Evolutionary conservation across 768 basidiomycete species (phyloP).

Genomic region (Tulasnella sp.): DNA sequence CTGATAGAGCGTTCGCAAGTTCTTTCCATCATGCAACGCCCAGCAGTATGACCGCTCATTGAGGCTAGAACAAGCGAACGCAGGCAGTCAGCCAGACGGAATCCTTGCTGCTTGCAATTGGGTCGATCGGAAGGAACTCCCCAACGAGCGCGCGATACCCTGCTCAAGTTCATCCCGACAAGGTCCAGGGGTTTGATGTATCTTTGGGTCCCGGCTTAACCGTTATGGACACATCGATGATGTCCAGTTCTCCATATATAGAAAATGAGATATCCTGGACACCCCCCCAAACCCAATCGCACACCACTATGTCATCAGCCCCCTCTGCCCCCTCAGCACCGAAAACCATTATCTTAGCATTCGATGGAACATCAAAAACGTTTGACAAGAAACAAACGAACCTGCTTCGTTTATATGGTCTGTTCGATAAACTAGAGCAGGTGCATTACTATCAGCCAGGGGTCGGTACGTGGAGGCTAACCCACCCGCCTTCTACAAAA

Average conservation of each 20-base stretch:
- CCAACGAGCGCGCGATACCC: too few relatives aligned
- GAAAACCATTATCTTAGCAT: background rate
- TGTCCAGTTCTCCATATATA: too few relatives aligned
- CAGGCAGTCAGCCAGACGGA: too few relatives aligned
- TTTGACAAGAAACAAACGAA: background rate
- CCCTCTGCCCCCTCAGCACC: background rate
- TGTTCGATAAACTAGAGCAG: background rate
- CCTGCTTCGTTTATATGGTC: background rate
- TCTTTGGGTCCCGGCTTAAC: background rate
- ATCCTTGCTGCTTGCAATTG: too few relatives aligned
- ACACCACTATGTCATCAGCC: background rate
- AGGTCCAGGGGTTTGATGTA: background rate
- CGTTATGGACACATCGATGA: too few relatives aligned
- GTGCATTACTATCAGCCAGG: background rate
- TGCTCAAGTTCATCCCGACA: background rate
- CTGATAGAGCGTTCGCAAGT: too few relatives aligned
- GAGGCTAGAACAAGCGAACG: too few relatives aligned
- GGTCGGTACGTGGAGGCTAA: background rate
- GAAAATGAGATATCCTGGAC: too few relatives aligned
- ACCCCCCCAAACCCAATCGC: background rate
- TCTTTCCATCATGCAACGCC: too few relatives aligned
- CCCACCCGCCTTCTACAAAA: background rate
- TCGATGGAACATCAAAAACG: background rate
- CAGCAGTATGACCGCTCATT: too few relatives aligned
- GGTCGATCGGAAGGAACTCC: too few relatives aligned